Evolutionary conservation across 495 filamentous ascomycete genomes (phyloP), one percentile per base, ranked within the genome.

Genomic region (Rusavskia elegans): DNA sequence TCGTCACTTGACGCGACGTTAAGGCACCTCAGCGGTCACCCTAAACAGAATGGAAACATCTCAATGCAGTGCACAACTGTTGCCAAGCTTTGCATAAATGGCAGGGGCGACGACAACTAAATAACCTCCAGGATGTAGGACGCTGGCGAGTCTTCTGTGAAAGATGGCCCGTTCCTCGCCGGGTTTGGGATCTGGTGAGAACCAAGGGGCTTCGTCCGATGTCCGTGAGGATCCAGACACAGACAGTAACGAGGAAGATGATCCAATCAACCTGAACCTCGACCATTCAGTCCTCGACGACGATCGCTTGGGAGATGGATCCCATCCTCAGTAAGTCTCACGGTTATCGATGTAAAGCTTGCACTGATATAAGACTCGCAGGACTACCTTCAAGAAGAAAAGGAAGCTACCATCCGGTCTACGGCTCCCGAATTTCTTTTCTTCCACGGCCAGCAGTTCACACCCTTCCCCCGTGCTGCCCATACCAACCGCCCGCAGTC

Each of bases 321-420:
- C 71, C 45, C 61, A 63, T 62, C 72, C 73, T 49, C 70, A 69
- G 72, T 75, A 54, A 57, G 64, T 63, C 7, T 46, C 7, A 29
- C 29, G 37, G 4, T 17, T 39, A 27, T 25, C 4, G 8, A 8
- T 46, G 17, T 17, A 3, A 8, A 27, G 25, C 48, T 36, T 19
- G 5, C 19, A 5, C 4, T 50, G 35, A 46, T 29, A 53, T 7
- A 56, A 9, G 38, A 1, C 27, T 20, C 50, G 60, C 53, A 84
- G 85, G 3, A 73, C 88, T 49, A 80, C 83, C 17, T 95, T 95
- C 70, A 92, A 93, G 70, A 81, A 84, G 57, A 89, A 86, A 61
- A 78, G 80, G 58, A 88, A 87, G 59, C 75, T 74, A 60, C 71
- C 57, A 57, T 73, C 63, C 48, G 68, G 63, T 62, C 83, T 71